Base-by-base conservation (phyloP, 2,329 filamentous ascomycete species). In the Exophiala dermatitidis region DNA sequence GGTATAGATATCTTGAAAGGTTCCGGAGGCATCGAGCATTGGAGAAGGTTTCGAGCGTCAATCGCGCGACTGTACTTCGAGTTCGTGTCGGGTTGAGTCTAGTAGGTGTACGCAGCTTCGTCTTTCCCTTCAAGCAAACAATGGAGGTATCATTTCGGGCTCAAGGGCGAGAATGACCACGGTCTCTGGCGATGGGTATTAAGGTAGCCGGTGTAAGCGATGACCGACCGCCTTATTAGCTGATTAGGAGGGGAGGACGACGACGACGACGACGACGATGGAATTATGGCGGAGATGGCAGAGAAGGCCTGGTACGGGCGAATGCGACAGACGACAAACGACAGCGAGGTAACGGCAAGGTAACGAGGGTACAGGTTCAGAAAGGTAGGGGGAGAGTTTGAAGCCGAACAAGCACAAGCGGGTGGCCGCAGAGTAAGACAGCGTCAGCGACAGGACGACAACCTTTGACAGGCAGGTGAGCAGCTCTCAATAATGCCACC, bases 51-150 rank as follows among this genome's bases (percentile, higher is more conserved):
- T 41, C 3, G 42, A 45, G 12, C 10, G 12, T 19, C 42, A 33
- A 50, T 32, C 12, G 12, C 42, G 43, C 41, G 38, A 42, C 33
- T 32, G 33, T 38, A 44, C 37, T 29, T 10, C 42, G 36, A 33
- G 51, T 52, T 34, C 36, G 7, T 50, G 54, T 43, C 37, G 43
- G 32, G 41, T 41, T 49, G 43, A 31, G 44, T 26, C 44, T 45
- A 45, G n/a, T 33, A 41, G 32, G 42, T 32, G 32, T 36, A 50
- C 26, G 31, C 10, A 43, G 41, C 30, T 36, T 52, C 41, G 40
- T 49, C 40, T 29, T 51, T 48, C 36, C 28, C 42, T 44, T 36
- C 40, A 49, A 40, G 30, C 42, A 47, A 50, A 53, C 40, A 52
- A 46, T 43, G 19, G 38, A 10, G n/a, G 38, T 12, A 40, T 34